These are phyloP conservation scores for Petunia hybrid DNA, from an alignment of 305 asterid genomes.

Conservation along the genomic window DNA sequence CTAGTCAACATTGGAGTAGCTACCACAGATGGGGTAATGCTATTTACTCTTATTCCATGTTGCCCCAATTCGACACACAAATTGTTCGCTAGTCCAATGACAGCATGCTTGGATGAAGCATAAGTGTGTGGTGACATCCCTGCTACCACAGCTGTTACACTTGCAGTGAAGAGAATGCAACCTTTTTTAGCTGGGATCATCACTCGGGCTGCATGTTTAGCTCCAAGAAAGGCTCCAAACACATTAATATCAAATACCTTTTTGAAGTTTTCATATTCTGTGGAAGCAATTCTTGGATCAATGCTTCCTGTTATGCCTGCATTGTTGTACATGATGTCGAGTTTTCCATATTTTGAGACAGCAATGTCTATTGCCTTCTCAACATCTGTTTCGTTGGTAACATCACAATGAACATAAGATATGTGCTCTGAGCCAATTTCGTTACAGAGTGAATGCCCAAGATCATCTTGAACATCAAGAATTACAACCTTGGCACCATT, in stretches of 20 bases:
- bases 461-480: slow-evolving; percentile 39
- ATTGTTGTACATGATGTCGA: slow-evolving; percentile 36
- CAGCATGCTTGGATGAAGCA: slow-evolving; percentile 64
- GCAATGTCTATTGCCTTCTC: slow-evolving; percentile 28
- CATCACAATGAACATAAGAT: slow-evolving; percentile 38
- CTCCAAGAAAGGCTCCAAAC: slow-evolving; percentile 58
- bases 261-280: slow-evolving; percentile 42
- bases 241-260: slow-evolving; percentile 62
- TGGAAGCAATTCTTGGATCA: slow-evolving; percentile 32
- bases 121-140: slow-evolving; percentile 65
- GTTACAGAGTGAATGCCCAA: slow-evolving; percentile 29
- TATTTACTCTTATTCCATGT: slow-evolving; percentile 68
- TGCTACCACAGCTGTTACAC: slow-evolving; percentile 48
- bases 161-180: slow-evolving; percentile 54
- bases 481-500: slow-evolving; percentile 37
- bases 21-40: slow-evolving; percentile 68
- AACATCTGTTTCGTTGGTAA: slow-evolving; percentile 24
- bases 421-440: slow-evolving; percentile 14
- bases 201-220: slow-evolving; percentile 67
- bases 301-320: slow-evolving; percentile 49
- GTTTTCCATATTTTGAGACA: slow-evolving; percentile 31
- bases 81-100: slow-evolving; percentile 70
- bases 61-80: slow-evolving; percentile 69
- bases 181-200: slow-evolving; percentile 65
- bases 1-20: slow-evolving; percentile 64